Percentiles rank a stretch among this genome's conserved stretches.
Evolutionary conservation across 2,329 filamentous ascomycete genomes (phyloP).

Genomic region (Knufia fluminis): DNA sequence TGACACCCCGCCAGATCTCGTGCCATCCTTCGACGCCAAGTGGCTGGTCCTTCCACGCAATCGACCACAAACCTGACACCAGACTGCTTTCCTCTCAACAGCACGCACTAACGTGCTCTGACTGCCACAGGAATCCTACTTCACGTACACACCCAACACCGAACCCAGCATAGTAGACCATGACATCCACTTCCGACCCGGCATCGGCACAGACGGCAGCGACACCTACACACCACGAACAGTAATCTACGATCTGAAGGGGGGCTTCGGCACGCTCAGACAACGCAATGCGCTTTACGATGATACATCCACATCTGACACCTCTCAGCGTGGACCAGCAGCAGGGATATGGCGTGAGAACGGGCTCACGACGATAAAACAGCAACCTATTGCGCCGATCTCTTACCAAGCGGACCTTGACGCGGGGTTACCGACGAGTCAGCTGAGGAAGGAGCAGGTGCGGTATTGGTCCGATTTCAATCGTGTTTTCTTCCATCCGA

Average conservation of each 20-base stretch:
- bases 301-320: conserved; percentile 33
- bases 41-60: too few relatives aligned
- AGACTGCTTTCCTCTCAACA: neutral
- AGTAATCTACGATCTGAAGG: conserved; percentile 90
- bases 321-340: conserved; percentile 36
- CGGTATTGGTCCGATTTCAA: conserved; percentile 97
- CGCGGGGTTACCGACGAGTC: conserved; percentile 53
- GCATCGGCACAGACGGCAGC: conserved; percentile 68
- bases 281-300: conserved; percentile 87
- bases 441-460: conserved; percentile 61
- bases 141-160: conserved; percentile 67
- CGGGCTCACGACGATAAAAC: conserved; percentile 51
- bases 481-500: conserved; percentile 82
- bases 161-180: conserved; percentile 63
- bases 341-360: conserved; percentile 22
- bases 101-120: conserved; percentile 5
- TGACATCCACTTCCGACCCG: conserved; percentile 79
- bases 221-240: conserved; percentile 91
- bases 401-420: conserved; percentile 75
- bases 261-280: conserved; percentile 77
- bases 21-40: too few relatives aligned
- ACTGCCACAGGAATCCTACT: conserved; percentile 74
- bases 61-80: neutral
- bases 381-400: conserved; percentile 58
- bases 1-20: too few relatives aligned